phyloP scores from a whole-genome alignment of 2,329 filamentous ascomycete species.

The Aureobasidium zeae region DNA sequence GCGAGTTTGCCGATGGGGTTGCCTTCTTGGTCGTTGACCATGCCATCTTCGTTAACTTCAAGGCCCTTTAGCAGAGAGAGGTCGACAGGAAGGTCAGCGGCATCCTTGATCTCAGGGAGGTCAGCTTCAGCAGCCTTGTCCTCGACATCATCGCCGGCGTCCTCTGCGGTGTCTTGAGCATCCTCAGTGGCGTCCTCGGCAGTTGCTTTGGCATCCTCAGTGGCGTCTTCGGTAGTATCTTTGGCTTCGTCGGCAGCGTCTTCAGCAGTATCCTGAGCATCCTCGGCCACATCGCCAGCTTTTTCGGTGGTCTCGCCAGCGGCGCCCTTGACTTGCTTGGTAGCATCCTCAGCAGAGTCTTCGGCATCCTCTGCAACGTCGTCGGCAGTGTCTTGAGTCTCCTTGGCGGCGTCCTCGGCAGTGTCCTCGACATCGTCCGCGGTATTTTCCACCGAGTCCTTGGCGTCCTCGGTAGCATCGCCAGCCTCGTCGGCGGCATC shows the following conservation, averaged over 20 bases:
- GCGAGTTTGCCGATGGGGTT: constrained; percentile 41
- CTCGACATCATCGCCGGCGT: constrained; percentile 28
- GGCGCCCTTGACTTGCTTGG: constrained; percentile 25
- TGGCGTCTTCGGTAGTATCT: constrained; percentile 26
- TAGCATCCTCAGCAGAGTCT: constrained; percentile 19
- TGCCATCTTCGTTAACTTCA: constrained; percentile 46
- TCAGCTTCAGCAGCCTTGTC: constrained; percentile 30
- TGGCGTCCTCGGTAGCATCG: constrained; percentile 27
- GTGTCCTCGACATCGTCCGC: constrained; percentile 25
- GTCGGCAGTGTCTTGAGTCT: constrained; percentile 26
- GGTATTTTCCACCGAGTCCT: constrained; percentile 27
- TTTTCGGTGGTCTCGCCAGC: constrained; percentile 23
- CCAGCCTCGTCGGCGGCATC: constrained; percentile 30
- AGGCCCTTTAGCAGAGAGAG: constrained; percentile 41
- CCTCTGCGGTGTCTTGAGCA: constrained; percentile 27
- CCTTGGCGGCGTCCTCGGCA: constrained; percentile 22
- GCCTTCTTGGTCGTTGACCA: constrained; percentile 43
- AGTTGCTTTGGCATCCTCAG: constrained; percentile 22
- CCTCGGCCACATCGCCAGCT: constrained; percentile 26
- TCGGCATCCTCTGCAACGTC: constrained; percentile 20
- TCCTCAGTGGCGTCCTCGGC: constrained; percentile 30
- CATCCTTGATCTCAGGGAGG: constrained; percentile 24
- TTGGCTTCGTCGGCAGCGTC: constrained; percentile 27
- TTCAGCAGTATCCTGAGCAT: constrained; percentile 26
- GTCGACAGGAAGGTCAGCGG: constrained; percentile 34